Evolutionary conservation across 345 rosid species (phyloP), one percentile per base, ranked within the genome.

Genomic region (Balakata baccata): DNA sequence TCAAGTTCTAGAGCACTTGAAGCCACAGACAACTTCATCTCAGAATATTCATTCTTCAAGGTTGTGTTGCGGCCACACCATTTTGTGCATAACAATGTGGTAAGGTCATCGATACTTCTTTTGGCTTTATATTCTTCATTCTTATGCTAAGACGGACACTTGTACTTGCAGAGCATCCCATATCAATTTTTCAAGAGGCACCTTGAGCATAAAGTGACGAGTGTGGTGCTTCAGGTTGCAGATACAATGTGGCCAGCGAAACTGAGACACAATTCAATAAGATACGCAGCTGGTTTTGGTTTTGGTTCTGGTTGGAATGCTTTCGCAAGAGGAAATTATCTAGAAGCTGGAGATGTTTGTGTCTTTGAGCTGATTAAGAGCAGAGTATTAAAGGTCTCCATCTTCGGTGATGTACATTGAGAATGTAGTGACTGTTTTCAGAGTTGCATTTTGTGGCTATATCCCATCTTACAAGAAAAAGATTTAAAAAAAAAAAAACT

Each of bases 321-420:
- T 22, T 57, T 57, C 10, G 2, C 11, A 22, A 57, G 9, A 5
- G 61, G 6, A 57, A 57, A 57, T 57, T 9, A 13, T 23, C 22
- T 57, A 23, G 13, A 57, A 57, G 61, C 3, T 57, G 61, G 61
- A 20, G 61, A 57, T 57, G 61, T 57, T 57, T 57, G 61, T 57
- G 34, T 22, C 12, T 57, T 57, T 9, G 34, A 57, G 37, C 61
- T 57, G 37, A 57, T 22, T 9, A 6, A 57, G 37, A 8, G 12
- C 3, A 57, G 20, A 20, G 61, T 9, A 22, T 57, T 57, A 1
- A 57, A 22, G 0, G 61, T 57, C 9, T 20, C 34, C 13, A 57
- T 57, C 9, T 57, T 57, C 0, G 22, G 37, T 20, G 3, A 18
- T 51, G 56, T 14, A 3, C 13, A 51, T 51, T 51, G 56, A 51